Percentiles rank a stretch among this genome's conserved stretches.
Evolutionary conservation across 768 basidiomycete species (phyloP).

Genomic region (Serendipita sp.): DNA sequence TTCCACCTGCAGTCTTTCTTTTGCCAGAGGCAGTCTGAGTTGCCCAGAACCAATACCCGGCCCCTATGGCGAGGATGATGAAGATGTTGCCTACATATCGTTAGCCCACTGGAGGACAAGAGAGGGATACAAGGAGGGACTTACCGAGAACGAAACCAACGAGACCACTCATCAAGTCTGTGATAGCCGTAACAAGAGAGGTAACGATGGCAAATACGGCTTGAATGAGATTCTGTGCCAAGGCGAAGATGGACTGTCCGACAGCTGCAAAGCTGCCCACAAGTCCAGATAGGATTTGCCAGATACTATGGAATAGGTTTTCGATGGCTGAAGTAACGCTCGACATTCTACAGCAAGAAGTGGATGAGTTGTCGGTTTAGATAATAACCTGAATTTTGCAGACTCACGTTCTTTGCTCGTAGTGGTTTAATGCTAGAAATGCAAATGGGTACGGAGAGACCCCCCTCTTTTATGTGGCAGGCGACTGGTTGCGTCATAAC

Average conservation of each 20-base stretch:
- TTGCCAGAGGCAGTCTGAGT: not conserved
- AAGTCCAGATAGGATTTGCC: not conserved
- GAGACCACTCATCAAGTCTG: not conserved
- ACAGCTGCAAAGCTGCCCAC: not conserved
- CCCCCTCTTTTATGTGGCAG: too few species aligned
- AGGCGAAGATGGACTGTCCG: not conserved
- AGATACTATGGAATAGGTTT: not conserved
- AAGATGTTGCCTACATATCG: not conserved
- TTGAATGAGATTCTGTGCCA: not conserved
- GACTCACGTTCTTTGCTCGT: too few species aligned
- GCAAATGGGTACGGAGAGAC: too few species aligned
- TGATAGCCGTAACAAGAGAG: not conserved
- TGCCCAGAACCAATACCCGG: not conserved
- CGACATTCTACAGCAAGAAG: not conserved
- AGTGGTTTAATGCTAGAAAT: too few species aligned
- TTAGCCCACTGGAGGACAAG: not conserved
- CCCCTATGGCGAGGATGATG: not conserved
- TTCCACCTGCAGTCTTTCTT: not conserved
- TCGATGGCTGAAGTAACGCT: not conserved
- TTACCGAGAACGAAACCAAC: not conserved
- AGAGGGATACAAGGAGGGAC: not conserved
- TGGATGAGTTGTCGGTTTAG: not conserved
- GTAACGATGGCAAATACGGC: slow-evolving; percentile 1
- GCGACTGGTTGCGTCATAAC: too few species aligned
- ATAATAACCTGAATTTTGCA: too few species aligned